Evolutionary conservation across 768 basidiomycete genomes (phyloP).

Genomic region (Crepidotus variabilis): DNA sequence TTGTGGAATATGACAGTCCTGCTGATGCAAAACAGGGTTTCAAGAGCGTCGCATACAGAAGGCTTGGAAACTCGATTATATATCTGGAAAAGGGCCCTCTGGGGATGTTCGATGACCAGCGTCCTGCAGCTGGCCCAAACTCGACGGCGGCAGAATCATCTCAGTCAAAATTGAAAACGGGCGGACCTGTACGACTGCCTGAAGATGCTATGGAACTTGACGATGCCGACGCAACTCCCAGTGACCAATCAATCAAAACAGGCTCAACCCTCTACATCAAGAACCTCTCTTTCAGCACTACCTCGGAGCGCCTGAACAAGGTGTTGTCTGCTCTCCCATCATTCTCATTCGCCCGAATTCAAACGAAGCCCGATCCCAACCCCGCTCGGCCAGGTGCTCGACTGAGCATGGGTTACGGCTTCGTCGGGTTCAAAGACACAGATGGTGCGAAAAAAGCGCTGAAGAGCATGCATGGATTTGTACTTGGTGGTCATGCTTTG

Average conservation of each 20-base stretch:
- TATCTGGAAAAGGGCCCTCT: conserved; percentile 92
- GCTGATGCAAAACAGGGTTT: conserved; percentile 75
- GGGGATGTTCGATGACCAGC: conserved; percentile 68
- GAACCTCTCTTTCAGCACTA: conserved; percentile 93
- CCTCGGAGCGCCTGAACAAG: conserved; percentile 62
- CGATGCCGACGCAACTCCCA: conserved; percentile 33
- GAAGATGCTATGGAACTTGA: conserved; percentile 32
- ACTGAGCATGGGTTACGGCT: conserved; percentile 95
- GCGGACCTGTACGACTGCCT: conserved; percentile 6
- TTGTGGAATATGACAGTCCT: conserved; percentile 78
- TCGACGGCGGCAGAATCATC: conserved; percentile 13
- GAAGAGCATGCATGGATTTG: conserved; percentile 74
- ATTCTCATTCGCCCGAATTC: conserved; percentile 85
- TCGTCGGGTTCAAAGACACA: conserved; percentile 80
- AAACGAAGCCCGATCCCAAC: conserved; percentile 88
- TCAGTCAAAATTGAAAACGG: conserved; percentile 4
- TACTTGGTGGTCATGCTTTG: conserved; percentile 83
- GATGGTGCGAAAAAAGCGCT: conserved; percentile 74
- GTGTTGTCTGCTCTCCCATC: conserved; percentile 73
- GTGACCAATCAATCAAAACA: conserved; percentile 42
- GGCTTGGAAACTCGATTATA: conserved; percentile 84
- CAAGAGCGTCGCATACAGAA: conserved; percentile 78
- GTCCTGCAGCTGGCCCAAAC: conserved; percentile 13
- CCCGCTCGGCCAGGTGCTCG: conserved; percentile 46
- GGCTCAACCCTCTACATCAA: conserved; percentile 92